Evolutionary conservation across 108 stramenopile species (phyloP).

Genomic region (Schizochytrium sp.): DNA sequence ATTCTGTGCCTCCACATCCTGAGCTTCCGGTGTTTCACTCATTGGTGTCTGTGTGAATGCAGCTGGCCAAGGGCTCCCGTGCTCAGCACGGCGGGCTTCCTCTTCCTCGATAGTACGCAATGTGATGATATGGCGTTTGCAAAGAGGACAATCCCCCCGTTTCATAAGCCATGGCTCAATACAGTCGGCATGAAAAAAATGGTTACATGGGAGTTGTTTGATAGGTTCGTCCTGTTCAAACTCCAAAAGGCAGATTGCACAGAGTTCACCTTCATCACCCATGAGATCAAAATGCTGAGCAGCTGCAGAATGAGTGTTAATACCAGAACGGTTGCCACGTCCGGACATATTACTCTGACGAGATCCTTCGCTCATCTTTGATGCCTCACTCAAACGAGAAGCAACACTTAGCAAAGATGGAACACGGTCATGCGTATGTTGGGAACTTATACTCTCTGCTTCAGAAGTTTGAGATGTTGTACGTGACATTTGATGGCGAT

Average conservation of each 20-base stretch:
- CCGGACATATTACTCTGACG: too few relatives aligned
- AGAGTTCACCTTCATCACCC: slow-evolving; percentile 12
- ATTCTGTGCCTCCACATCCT: too few relatives aligned
- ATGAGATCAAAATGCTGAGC: background rate
- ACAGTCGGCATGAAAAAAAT: slow-evolving; percentile 58
- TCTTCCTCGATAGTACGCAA: slow-evolving; percentile 33
- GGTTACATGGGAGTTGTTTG: slow-evolving; percentile 52
- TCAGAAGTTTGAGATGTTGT: too few relatives aligned
- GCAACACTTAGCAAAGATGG: too few relatives aligned
- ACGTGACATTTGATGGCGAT: too few relatives aligned
- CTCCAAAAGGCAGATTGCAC: slow-evolving; percentile 44
- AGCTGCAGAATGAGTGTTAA: too few relatives aligned
- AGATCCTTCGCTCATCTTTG: too few relatives aligned
- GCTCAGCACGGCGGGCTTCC: background rate
- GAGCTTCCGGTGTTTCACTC: background rate
- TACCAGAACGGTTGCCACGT: too few relatives aligned
- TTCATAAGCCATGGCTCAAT: slow-evolving; percentile 51
- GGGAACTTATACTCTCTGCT: too few relatives aligned
- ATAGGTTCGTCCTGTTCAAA: slow-evolving; percentile 28
- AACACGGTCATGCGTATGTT: too few relatives aligned
- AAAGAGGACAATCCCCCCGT: slow-evolving; percentile 15
- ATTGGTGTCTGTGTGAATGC: background rate
- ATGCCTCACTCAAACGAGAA: too few relatives aligned
- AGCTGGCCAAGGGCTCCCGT: background rate
- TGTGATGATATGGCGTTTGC: slow-evolving; percentile 44